A percentile compares a stretch with the other conserved stretches of the same genome.
phyloP scores from a whole-genome alignment of 176 grass and related monocot species.

The Rhynchospora tenuis region DNA sequence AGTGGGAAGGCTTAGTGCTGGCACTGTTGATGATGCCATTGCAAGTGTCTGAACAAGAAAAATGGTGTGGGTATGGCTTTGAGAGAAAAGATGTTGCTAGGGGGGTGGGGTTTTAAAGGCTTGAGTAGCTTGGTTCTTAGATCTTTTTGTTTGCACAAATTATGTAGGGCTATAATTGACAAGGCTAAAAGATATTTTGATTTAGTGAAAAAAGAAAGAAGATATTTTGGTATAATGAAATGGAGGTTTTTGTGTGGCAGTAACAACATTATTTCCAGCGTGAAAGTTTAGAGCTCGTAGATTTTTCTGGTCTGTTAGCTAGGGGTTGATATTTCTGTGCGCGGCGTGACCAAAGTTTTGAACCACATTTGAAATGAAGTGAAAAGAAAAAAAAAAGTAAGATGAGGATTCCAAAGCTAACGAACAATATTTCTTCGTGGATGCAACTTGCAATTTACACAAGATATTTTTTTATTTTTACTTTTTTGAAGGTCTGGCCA shows the following conservation, averaged over 20 bases:
- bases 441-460: too few species aligned
- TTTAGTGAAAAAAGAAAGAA: background rate
- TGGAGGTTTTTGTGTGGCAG: background rate
- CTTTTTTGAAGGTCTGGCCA: too few species aligned
- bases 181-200: conserved; percentile 10
- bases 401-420: background rate
- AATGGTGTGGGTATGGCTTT: background rate
- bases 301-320: background rate
- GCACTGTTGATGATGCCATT: conserved; percentile 51
- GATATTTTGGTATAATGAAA: conserved; percentile 5
- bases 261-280: background rate
- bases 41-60: background rate
- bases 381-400: background rate
- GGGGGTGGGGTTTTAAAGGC: background rate
- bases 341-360: background rate
- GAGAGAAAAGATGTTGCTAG: background rate
- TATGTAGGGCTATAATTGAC: conserved; percentile 12
- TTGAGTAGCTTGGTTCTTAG: background rate
- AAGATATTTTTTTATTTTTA: too few species aligned
- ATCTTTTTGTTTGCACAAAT: background rate
- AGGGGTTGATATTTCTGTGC: background rate
- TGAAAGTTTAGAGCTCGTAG: background rate
- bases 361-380: background rate
- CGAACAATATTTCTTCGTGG: background rate
- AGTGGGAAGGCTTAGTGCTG: conserved; percentile 35